Percentiles rank a stretch among this genome's conserved stretches.
Conservation (phyloP, 768 basidiomycete genomes). For the Suillus fuscotomentosus region DNA sequence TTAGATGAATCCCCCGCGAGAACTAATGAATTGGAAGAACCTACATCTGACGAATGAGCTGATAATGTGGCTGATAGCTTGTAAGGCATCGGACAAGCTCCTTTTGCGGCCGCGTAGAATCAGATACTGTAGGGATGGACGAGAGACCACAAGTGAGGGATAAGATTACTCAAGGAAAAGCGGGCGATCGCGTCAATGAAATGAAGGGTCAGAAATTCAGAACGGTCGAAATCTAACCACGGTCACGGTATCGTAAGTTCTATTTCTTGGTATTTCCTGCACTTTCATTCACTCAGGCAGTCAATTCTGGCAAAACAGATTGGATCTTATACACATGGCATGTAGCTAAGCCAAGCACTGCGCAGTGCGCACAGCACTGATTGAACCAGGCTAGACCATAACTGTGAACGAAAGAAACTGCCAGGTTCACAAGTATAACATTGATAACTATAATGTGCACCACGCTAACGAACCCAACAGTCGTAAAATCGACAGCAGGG, state of each 20-base stretch:
- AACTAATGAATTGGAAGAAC: constrained; percentile 28
- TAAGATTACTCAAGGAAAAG: neutral
- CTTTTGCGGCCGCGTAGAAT: constrained; percentile 5
- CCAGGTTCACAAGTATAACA: too few species aligned
- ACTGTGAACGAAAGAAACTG: neutral
- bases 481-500: constrained; percentile 56
- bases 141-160: neutral
- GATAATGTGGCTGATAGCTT: constrained; percentile 72
- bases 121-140: neutral
- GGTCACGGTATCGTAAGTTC: neutral
- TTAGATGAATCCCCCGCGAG: constrained; percentile 16
- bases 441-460: constrained; percentile 59
- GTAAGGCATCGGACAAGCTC: constrained; percentile 54
- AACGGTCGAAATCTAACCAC: constrained; percentile 8
- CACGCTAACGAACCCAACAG: constrained; percentile 81
- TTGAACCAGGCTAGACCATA: neutral
- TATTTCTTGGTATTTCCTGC: neutral
- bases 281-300: neutral
- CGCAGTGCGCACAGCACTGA: neutral
- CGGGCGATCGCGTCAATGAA: neutral
- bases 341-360: neutral
- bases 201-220: neutral
- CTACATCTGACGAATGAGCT: constrained; percentile 73
- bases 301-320: neutral
- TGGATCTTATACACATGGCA: neutral